Conservation (phyloP, 257 asterid genomes). For the Nicotiana undulata region DNA sequence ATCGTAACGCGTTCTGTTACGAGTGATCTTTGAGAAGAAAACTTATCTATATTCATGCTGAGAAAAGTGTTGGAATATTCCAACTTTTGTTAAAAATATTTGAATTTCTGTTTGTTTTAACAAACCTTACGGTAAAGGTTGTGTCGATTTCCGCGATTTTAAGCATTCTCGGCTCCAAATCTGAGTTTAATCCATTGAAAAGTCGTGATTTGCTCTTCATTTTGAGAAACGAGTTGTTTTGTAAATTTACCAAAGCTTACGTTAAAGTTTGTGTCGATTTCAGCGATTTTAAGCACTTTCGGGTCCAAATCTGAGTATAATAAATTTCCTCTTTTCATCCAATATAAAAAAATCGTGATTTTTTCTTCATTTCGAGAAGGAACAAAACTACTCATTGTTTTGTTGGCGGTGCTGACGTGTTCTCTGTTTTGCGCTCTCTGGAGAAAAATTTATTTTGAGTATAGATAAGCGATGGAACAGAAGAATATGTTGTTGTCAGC, state of each 20-base stretch:
- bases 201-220: neutral
- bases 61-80: neutral
- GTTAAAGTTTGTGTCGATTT: too few species aligned
- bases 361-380: too few species aligned
- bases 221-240: neutral
- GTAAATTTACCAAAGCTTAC: too few species aligned
- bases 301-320: too few species aligned
- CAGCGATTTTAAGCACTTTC: too few species aligned
- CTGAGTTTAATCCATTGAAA: neutral
- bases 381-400: too few species aligned
- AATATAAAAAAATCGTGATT: too few species aligned
- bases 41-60: neutral
- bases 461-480: conserved; percentile 42
- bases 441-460: neutral
- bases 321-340: too few species aligned
- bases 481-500: conserved; percentile 71
- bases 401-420: too few species aligned
- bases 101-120: neutral
- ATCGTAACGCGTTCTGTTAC: neutral
- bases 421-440: too few species aligned
- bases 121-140: neutral
- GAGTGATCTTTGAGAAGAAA: neutral
- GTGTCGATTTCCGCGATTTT: neutral
- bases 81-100: neutral
- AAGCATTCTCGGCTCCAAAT: neutral